Conservation (phyloP, 768 basidiomycete species). For the Trametes cinnabarina region DNA sequence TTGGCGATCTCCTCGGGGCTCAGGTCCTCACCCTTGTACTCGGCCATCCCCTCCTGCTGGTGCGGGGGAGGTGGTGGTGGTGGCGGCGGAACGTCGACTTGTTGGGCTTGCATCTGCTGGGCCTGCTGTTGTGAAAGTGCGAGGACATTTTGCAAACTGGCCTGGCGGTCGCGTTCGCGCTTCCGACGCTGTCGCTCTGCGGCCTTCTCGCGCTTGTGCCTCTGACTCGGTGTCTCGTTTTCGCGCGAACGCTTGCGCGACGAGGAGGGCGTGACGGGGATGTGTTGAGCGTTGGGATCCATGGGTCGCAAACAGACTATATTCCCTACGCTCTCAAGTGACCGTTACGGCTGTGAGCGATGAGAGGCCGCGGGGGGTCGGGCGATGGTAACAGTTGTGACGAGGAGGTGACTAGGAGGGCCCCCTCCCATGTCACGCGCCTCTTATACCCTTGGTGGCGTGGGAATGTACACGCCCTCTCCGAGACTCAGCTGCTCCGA, state of each 20-base stretch:
- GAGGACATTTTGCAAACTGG: constrained; percentile 28
- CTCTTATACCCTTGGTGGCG: constrained; percentile 30
- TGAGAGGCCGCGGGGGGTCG: constrained; percentile 14
- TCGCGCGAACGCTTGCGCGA: constrained; percentile 61
- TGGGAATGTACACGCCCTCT: constrained; percentile 20
- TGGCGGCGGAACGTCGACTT: constrained; percentile 19
- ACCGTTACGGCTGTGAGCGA: constrained; percentile 18
- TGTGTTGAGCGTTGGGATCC: constrained; percentile 22
- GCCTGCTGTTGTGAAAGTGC: constrained; percentile 28
- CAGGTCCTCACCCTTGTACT: constrained; percentile 27
- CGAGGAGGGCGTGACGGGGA: constrained; percentile 23
- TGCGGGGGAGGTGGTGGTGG: constrained; percentile 13
- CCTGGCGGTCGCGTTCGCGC: constrained; percentile 64
- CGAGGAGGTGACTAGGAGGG: constrained; percentile 30
- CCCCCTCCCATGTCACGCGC: constrained; percentile 26
- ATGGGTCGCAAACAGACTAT: constrained; percentile 22
- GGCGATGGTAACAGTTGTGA: constrained; percentile 34
- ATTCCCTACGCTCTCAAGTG: constrained; percentile 15
- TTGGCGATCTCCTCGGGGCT: constrained; percentile 63
- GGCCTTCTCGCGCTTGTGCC: constrained; percentile 80
- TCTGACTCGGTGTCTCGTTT: constrained; percentile 71
- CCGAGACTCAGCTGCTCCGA: constrained; percentile 10
- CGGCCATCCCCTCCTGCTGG: constrained; percentile 5
- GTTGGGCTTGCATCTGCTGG: constrained; percentile 20
- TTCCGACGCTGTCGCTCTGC: constrained; percentile 83